Conservation (phyloP, 345 rosid genomes). For the Bruguiera gymnorhiza region DNA sequence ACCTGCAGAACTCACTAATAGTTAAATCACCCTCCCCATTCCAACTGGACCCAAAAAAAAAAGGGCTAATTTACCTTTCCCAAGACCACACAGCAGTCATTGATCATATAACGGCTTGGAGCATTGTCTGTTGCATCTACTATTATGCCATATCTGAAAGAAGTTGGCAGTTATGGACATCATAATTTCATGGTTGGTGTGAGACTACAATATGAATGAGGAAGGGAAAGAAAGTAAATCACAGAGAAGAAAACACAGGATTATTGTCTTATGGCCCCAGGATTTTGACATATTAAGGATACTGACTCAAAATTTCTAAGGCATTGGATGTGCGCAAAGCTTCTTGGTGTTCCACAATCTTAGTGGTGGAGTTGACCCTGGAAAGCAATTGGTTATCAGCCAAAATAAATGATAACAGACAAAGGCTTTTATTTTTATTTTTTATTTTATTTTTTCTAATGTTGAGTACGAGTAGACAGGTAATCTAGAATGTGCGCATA, state of each 20-base stretch:
- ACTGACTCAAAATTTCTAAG: slow-evolving; percentile 80
- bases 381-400: slow-evolving; percentile 7
- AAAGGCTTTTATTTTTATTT: too few species aligned
- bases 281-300: slow-evolving; percentile 42
- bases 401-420: neutral
- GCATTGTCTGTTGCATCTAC: slow-evolving; percentile 96
- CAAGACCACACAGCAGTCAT: slow-evolving; percentile 88
- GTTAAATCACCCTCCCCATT: too few species aligned
- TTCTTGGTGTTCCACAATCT: slow-evolving; percentile 68
- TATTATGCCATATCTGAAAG: slow-evolving; percentile 67
- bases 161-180: slow-evolving; percentile 38
- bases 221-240: neutral
- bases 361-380: slow-evolving; percentile 77
- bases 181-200: neutral
- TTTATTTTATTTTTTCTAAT: neutral
- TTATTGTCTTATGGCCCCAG: neutral
- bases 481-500: slow-evolving; percentile 33
- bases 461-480: neutral
- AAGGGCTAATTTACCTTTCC: slow-evolving; percentile 64
- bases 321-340: slow-evolving; percentile 87
- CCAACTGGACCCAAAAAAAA: neutral
- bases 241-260: neutral
- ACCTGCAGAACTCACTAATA: too few species aligned
- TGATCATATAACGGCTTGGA: slow-evolving; percentile 96
- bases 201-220: neutral